Evolutionary conservation across 2,329 filamentous ascomycete genomes (phyloP), one percentile per base, ranked within the genome.

Genomic region (Aureobasidium sp.): DNA sequence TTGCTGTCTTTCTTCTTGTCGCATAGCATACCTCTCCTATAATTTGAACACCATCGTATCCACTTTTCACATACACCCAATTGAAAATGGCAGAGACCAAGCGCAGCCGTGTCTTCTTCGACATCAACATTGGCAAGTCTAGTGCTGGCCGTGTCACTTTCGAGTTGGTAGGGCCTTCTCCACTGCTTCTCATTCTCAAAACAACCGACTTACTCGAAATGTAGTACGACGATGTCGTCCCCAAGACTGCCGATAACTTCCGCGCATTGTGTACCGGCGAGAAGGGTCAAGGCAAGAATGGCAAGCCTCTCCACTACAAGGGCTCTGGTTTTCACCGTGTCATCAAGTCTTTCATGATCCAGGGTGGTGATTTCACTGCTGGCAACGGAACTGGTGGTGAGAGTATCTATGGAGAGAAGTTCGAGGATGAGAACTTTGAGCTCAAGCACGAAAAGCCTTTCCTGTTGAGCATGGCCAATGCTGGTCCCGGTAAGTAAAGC

Each of bases 321-420:
- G 83, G 90, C 68, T 95, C 90, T 64, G 81, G 79, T 68, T 97
- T 99, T 81, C 93, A 99, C 81, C 89, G 93, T 57, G 89, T 99
- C 66, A 99, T 99, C 80, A 97, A 97, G 82, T 85, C 90, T 70
- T 99, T 99, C 78, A 97, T 99, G 93, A 94, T 97, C 71, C 89
- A 97, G 79, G 92, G 94, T 72, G 93, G 94, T 76, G 94, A 97
- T 76, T 99, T 99, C 75, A 99, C 93, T 53, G 87, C 85, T 61
- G 91, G 91, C 73, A 93, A 97, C 73, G 94, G 93, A 67, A 97
- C 93, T 30, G 93, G 93, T 66, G 93, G 93, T 71, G 94, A 97
- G 79, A 94, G 89, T 66, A 97, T 99, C 76, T 99, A 97, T 73
- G 93, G 93, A 71, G 89, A 89, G 74, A 97, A 97, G 79, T 99